Evolutionary conservation across 1,284 basidiomycete species (phyloP).

Genomic region (Laetiporus sulphureus): DNA sequence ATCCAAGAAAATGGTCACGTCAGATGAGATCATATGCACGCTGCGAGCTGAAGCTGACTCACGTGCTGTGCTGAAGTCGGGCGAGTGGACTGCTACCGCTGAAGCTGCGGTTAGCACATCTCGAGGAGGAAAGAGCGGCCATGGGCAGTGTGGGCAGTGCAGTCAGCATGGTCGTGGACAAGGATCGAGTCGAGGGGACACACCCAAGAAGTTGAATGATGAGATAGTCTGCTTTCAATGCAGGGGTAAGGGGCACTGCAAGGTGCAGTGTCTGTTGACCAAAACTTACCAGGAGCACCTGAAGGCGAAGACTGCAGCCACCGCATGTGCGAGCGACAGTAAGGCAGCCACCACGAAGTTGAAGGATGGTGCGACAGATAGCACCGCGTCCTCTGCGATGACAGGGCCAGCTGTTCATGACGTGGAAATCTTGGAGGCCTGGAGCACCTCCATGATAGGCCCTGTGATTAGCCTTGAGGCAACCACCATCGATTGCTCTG

Average conservation of each 20-base stretch:
- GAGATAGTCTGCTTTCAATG: not conserved
- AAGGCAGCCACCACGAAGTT: not conserved
- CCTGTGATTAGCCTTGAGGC: not conserved
- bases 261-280: not conserved
- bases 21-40: not conserved
- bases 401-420: not conserved
- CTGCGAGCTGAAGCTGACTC: not conserved
- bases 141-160: not conserved
- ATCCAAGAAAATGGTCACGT: not conserved
- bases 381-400: not conserved
- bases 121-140: not conserved
- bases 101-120: not conserved
- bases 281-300: not conserved
- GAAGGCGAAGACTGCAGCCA: not conserved
- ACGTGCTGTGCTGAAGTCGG: not conserved
- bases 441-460: not conserved
- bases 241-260: not conserved
- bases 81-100: not conserved
- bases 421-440: not conserved
- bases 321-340: not conserved
- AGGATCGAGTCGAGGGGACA: no score
- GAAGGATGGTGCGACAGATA: not conserved
- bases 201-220: no score
- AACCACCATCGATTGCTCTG: not conserved
- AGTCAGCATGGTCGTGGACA: no score